Evolutionary conservation across 345 rosid species (phyloP).

Genomic region (Pugionium cornutum): DNA sequence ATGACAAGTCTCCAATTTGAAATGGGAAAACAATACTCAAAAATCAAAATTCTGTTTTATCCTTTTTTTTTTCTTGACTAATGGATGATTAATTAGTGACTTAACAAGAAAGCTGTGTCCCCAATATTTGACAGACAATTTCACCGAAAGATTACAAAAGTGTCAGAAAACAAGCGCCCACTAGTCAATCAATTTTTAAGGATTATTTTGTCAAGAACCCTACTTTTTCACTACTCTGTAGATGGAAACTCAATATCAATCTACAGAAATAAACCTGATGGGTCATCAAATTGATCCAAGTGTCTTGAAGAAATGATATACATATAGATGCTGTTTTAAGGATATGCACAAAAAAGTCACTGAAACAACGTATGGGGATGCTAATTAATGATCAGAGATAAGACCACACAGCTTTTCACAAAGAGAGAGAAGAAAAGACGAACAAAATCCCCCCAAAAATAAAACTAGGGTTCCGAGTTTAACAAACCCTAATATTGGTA

Average conservation of each 20-base stretch:
- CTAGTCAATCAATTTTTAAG: slow-evolving; percentile 35
- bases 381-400: slow-evolving; percentile 32
- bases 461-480: slow-evolving; percentile 33
- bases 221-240: slow-evolving; percentile 18
- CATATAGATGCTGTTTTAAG: slow-evolving; percentile 16
- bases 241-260: slow-evolving; percentile 34
- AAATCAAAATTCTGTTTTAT: neutral
- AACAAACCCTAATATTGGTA: slow-evolving; percentile 31
- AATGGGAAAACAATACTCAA: slow-evolving; percentile 13
- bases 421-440: slow-evolving; percentile 14
- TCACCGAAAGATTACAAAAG: slow-evolving; percentile 8
- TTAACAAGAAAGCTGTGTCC: slow-evolving; percentile 26
- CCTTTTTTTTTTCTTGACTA: slow-evolving; percentile 11
- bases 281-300: slow-evolving; percentile 24
- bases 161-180: slow-evolving; percentile 35
- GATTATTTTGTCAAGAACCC: slow-evolving; percentile 28
- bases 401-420: slow-evolving; percentile 36
- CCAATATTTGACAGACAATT: neutral
- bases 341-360: slow-evolving; percentile 31
- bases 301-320: slow-evolving; percentile 34
- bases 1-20: slow-evolving; percentile 35
- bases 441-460: slow-evolving; percentile 19
- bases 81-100: slow-evolving; percentile 31
- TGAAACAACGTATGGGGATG: slow-evolving; percentile 31
- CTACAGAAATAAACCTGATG: slow-evolving; percentile 32